These are phyloP conservation scores for Nitzschia sp. DNA, from an alignment of 108 stramenopile genomes.

Conservation along the genomic window DNA sequence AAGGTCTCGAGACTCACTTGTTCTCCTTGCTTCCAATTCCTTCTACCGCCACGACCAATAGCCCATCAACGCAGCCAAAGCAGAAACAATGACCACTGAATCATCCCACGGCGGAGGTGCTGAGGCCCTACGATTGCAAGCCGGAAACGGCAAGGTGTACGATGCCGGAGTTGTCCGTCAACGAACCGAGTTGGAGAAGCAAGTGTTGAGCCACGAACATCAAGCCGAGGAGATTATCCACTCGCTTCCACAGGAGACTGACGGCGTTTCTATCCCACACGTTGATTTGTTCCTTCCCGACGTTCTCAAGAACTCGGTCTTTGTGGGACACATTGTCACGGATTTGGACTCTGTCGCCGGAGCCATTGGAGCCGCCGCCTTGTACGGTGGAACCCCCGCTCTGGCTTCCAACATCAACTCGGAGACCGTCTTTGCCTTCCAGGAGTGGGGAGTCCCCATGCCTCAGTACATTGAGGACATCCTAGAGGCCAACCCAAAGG, in stretches of 20 bases:
- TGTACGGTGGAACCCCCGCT: slow-evolving; percentile 64
- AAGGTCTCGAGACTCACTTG: too few species aligned
- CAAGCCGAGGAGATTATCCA: slow-evolving; percentile 46
- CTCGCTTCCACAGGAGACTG: slow-evolving; percentile 39
- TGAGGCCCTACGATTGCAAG: not conserved
- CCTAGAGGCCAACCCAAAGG: slow-evolving; percentile 41
- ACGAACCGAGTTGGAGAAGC: slow-evolving; percentile 45
- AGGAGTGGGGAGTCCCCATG: slow-evolving; percentile 36
- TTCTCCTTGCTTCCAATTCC: too few species aligned
- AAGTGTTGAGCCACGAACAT: slow-evolving; percentile 42
- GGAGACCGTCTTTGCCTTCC: slow-evolving; percentile 59
- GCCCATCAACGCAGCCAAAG: too few species aligned
- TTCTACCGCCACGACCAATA: too few species aligned
- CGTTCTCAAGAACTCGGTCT: slow-evolving; percentile 48
- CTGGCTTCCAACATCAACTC: slow-evolving; percentile 57
- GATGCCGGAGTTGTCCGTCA: slow-evolving; percentile 36
- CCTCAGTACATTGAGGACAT: slow-evolving; percentile 51
- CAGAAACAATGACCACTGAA: too few species aligned
- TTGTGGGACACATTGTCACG: slow-evolving; percentile 73
- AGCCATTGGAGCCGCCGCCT: slow-evolving; percentile 65
- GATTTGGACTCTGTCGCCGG: slow-evolving; percentile 74
- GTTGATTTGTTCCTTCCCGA: slow-evolving; percentile 49
- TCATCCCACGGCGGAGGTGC: slow-evolving; percentile 1
- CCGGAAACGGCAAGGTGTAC: slow-evolving; percentile 21
- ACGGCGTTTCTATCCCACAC: not conserved